Conservation (phyloP, 2,329 filamentous ascomycete species). For the Tolypocladium album region DNA sequence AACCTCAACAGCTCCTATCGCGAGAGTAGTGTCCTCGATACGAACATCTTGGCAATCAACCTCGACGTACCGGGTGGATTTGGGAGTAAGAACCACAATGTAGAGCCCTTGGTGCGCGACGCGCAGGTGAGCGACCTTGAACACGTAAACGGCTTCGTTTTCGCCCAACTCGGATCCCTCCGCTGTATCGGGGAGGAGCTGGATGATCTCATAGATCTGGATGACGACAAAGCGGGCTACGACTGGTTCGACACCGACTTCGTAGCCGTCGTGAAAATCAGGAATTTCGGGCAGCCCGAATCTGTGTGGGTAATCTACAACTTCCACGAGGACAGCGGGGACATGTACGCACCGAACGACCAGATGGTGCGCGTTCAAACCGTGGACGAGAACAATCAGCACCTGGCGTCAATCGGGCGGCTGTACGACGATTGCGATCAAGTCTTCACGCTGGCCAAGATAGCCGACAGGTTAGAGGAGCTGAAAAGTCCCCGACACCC, state of each 20-base stretch:
- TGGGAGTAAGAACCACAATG: not conserved
- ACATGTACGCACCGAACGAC: not conserved
- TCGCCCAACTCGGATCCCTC: not conserved
- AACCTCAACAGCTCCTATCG: not conserved
- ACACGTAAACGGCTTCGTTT: not conserved
- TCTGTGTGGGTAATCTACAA: not conserved
- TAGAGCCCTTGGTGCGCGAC: not conserved
- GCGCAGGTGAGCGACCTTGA: not conserved
- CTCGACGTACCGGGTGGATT: not conserved
- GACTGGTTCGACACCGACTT: not conserved
- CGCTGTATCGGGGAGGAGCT: not conserved
- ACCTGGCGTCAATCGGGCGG: not conserved
- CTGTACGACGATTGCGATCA: not conserved
- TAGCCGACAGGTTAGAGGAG: not conserved
- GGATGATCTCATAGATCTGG: not conserved
- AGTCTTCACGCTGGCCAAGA: not conserved
- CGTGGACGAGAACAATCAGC: not conserved
- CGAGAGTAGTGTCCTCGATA: not conserved
- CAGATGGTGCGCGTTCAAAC: not conserved
- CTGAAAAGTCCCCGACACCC: not conserved
- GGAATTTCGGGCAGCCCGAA: not conserved
- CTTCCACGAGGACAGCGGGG: not conserved
- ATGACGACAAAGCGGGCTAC: not conserved
- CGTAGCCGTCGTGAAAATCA: not conserved
- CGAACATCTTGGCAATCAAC: not conserved